Evolutionary conservation across 225 moss, liverwort and hornwort genomes (phyloP).

Genomic region (Lunularia cruciata): DNA sequence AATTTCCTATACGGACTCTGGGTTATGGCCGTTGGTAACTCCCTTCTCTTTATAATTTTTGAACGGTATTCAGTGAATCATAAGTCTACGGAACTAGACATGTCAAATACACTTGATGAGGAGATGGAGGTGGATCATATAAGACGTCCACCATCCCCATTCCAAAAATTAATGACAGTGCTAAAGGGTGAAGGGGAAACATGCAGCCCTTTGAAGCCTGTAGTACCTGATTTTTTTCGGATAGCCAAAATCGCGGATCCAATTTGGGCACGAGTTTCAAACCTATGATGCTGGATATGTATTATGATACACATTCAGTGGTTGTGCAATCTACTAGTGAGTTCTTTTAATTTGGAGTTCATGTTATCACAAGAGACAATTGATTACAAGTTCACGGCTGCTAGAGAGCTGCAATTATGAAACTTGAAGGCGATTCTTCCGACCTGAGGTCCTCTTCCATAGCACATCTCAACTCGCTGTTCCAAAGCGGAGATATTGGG

Average conservation of each 20-base stretch:
- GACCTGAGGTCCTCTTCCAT: too few relatives aligned
- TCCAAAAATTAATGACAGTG: slow-evolving; percentile 25
- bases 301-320: too few relatives aligned
- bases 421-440: too few relatives aligned
- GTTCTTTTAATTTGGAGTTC: too few relatives aligned
- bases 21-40: slow-evolving; percentile 46
- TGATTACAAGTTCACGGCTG: too few relatives aligned
- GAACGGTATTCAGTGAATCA: slow-evolving; percentile 47
- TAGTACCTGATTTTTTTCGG: slow-evolving; percentile 32
- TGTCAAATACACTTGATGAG: slow-evolving; percentile 38
- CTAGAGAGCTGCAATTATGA: too few relatives aligned
- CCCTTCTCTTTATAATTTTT: slow-evolving; percentile 38
- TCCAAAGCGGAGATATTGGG: too few relatives aligned
- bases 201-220: slow-evolving; percentile 29
- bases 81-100: slow-evolving; percentile 41
- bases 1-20: slow-evolving; percentile 41
- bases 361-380: too few relatives aligned
- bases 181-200: slow-evolving; percentile 38
- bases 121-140: slow-evolving; percentile 28
- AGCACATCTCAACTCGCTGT: too few relatives aligned
- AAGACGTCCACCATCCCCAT: slow-evolving; percentile 15
- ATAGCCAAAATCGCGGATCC: slow-evolving; percentile 31
- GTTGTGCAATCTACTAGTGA: too few relatives aligned
- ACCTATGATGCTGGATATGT: not conserved
- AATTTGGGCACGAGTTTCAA: slow-evolving; percentile 36